Evolutionary conservation across 148 eudicot species (phyloP).

Genomic region (Limonium bicolor): DNA sequence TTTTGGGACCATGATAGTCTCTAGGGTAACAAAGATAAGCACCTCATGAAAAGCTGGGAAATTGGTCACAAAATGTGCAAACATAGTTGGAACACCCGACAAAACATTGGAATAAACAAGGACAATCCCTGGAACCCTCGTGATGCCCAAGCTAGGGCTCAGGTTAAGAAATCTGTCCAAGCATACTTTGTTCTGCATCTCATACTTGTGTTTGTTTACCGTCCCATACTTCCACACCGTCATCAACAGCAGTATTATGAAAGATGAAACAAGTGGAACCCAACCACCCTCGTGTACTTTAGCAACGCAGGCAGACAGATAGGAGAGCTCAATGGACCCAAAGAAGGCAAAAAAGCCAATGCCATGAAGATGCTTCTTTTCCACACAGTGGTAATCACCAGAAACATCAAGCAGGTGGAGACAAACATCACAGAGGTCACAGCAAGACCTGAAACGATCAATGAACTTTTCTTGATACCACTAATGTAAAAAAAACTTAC

Average conservation of each 20-base stretch:
- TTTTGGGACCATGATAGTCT: constrained; percentile 22
- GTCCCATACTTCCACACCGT: constrained; percentile 29
- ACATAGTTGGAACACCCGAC: constrained; percentile 26
- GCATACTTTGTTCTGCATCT: constrained; percentile 21
- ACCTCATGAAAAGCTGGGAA: constrained; percentile 33
- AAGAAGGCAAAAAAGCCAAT: constrained; percentile 12
- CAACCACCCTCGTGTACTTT: constrained; percentile 33
- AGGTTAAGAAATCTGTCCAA: constrained; percentile 15
- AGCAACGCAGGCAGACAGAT: constrained; percentile 22
- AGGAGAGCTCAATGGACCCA: constrained; percentile 23
- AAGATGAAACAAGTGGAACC: constrained; percentile 28
- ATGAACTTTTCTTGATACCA: too few relatives aligned
- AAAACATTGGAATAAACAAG: constrained; percentile 24
- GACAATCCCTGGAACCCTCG: constrained; percentile 29
- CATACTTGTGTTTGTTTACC: constrained; percentile 18
- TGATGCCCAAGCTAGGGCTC: constrained; percentile 13
- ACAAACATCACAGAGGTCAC: constrained; percentile 33
- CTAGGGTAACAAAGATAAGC: constrained; percentile 22
- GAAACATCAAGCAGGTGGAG: constrained; percentile 43
- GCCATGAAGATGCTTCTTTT: constrained; percentile 14
- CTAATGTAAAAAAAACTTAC: too few relatives aligned
- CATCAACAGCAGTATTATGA: constrained; percentile 21
- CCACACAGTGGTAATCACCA: constrained; percentile 26
- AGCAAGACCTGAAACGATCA: constrained; percentile 24
- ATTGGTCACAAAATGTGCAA: constrained; percentile 24